Base-by-base conservation (phyloP, 164 flowering plant species). In the Aristolochia contorta region DNA sequence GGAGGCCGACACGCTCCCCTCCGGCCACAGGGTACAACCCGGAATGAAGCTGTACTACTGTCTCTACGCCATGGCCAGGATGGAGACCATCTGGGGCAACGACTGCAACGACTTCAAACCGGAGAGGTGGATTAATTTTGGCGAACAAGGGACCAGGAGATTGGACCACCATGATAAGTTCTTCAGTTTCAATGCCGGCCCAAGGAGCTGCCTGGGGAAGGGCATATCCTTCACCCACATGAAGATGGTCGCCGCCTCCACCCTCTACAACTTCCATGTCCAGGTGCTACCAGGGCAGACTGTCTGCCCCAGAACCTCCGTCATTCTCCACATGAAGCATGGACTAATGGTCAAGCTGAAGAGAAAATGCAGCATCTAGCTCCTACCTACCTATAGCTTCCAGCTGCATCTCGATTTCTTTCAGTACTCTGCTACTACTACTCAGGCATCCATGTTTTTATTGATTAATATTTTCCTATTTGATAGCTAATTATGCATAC, bases 111-210 rank as follows among this genome's bases (percentile, higher is more conserved):
- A 78, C 54, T 82, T 77, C 66, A 78, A 60, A 71, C 86, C 84
- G 0, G 82, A 84, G 69, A 66, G 84, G 54, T 84, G 85, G 85
- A 73, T n/a, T n/a, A n/a, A n/a, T n/a, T n/a, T n/a, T 84, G 9
- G 47, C 71, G 72, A 62, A n/a, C 27, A 50, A 20, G 75, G 78
- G 24, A 22, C 66, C 10, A 56, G 41, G 16, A 63, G 65, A n/a
- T n/a, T n/a, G n/a, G 80, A 69, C 13, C 71, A 67, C 3, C 45
- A 76, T 0, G 61, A 60, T 54, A 82, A 78, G 73, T 82, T 72
- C 54, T 16, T 61, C 27, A 75, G 68, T 2, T 84, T 80, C 25
- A 68, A 75, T 61, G 76, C 74, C 1, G 84, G 86, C 6, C 86
- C 82, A 0, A 53, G 86, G 65, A 67, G 43, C 50, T 82, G 86